Conservation (phyloP, 2,329 filamentous ascomycete species). For the Sphaerulina musiva region DNA sequence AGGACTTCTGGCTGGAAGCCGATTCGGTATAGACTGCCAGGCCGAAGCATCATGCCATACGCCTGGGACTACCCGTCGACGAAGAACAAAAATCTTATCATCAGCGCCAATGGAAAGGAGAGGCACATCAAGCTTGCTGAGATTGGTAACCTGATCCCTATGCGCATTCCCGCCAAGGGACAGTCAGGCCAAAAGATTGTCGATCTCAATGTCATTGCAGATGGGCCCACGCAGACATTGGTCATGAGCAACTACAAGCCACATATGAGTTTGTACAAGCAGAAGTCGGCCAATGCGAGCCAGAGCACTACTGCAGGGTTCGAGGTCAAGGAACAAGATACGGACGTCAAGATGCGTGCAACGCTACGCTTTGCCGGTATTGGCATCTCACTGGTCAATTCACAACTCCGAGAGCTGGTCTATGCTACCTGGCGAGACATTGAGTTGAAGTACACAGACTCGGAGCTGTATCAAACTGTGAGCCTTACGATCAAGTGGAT, state of each 20-base stretch:
- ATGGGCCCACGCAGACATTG: conserved; percentile 89
- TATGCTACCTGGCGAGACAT: conserved; percentile 92
- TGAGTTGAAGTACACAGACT: conserved; percentile 84
- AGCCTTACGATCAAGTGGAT: conserved; percentile 96
- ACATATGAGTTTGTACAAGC: conserved; percentile 84
- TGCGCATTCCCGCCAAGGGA: conserved; percentile 66
- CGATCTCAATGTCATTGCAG: conserved; percentile 91
- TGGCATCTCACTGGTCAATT: conserved; percentile 88
- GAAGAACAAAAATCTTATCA: conserved; percentile 89
- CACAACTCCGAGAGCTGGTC: conserved; percentile 82
- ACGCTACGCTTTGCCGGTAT: conserved; percentile 84
- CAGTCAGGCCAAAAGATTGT: conserved; percentile 72
- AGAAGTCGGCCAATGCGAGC: conserved; percentile 51
- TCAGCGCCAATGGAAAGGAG: conserved; percentile 71
- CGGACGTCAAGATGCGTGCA: conserved; percentile 79
- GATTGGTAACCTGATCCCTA: conserved; percentile 90
- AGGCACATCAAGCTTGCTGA: conserved; percentile 91
- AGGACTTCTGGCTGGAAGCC: conserved; percentile 77
- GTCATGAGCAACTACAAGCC: conserved; percentile 90
- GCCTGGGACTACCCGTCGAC: conserved; percentile 98
- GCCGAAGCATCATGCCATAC: conserved; percentile 97
- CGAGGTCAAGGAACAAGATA: conserved; percentile 88
- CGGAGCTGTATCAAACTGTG: conserved; percentile 85
- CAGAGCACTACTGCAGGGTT: conserved; percentile 65
- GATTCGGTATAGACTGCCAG: conserved; percentile 83